Evolutionary conservation across 2,329 filamentous ascomycete genomes (phyloP), one percentile per base, ranked within the genome.

Genomic region (Fusarium sp.): DNA sequence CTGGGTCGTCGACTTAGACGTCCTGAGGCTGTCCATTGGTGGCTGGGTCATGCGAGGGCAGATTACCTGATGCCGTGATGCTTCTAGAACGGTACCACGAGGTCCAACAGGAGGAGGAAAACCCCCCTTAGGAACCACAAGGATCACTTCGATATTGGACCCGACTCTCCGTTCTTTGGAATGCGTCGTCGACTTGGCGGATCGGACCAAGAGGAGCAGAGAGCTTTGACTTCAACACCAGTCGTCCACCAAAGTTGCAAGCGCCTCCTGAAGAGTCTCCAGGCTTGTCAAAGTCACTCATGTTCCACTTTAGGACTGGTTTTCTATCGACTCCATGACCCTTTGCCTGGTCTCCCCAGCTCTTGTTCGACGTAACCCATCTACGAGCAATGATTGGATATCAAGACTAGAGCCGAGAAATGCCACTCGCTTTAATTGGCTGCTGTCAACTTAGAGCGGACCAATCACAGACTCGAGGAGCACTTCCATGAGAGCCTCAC

Each of bases 401-500:
- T 24, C 32, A 25, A 10, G 26, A 50, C 46, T 39, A 40, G 35
- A 58, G 61, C 61, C 61, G 45, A 64, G 51, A 62, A 46, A 38
- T 53, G 25, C 32, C 29, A 26, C 19, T 29, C 12, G 3, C 19
- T 38, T 19, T 62, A 39, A 64, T 64, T 65, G 61, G 62, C 28
- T 35, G 7, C 39, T 44, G 31, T 25, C 25, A 13, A 6, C 12
- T 24, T n/a, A 3, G 7, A 2, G 9, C 9, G 32, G 38, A 24
- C 75, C 75, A 76, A 76, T 76, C 66, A 74, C 53, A 45, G 28
- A 42, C 53, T 66, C 58, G 60, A 74, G 46, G 45, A 45, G 68
- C 67, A 55, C 54, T 73, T 74, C 62, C 59, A 64, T 70, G 67
- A 73, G 70, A 74, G 70, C 73, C 73, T 75, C 68, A 70, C 63